Conservation (phyloP, 1,139 yeast species). For the Hansenula lynferdii region DNA sequence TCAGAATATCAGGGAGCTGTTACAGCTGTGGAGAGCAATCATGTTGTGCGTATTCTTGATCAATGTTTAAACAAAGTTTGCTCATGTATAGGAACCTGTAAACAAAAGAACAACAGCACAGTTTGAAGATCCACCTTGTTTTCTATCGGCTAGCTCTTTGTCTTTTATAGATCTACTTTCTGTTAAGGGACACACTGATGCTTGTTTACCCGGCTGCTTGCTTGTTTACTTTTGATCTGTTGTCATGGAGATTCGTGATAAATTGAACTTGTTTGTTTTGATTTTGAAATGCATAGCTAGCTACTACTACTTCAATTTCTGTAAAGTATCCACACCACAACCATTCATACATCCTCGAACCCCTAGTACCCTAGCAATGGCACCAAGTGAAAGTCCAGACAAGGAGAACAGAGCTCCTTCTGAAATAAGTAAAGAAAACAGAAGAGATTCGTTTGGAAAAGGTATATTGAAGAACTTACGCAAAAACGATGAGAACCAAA, state of each 20-base stretch:
- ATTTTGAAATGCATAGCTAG: not conserved
- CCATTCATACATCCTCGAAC: too few relatives aligned
- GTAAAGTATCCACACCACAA: too few relatives aligned
- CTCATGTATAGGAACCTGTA: too few relatives aligned
- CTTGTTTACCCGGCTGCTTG: not conserved
- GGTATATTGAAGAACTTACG: slow-evolving; percentile 30
- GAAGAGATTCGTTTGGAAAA: slow-evolving; percentile 32
- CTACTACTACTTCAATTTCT: not conserved
- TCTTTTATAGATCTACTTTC: too few relatives aligned
- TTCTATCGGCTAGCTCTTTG: too few relatives aligned
- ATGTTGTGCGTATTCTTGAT: too few relatives aligned
- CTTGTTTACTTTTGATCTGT: not conserved
- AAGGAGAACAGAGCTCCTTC: slow-evolving; percentile 9
- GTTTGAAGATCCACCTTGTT: too few relatives aligned
- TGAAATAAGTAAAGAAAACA: slow-evolving; percentile 8
- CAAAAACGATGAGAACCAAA: slow-evolving; percentile 22
- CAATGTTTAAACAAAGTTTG: too few relatives aligned
- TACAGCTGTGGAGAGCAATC: too few relatives aligned
- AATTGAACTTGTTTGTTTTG: slow-evolving; percentile 1
- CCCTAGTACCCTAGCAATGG: not conserved
- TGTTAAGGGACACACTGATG: too few relatives aligned
- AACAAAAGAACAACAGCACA: too few relatives aligned
- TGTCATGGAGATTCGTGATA: not conserved
- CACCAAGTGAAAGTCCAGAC: slow-evolving; percentile 1
- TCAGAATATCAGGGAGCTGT: too few relatives aligned